Percentiles rank a stretch among this genome's conserved stretches.
These are phyloP conservation scores for Sugiyamaella novakii DNA, from an alignment of 1,139 yeast species.

Conservation along the genomic window DNA sequence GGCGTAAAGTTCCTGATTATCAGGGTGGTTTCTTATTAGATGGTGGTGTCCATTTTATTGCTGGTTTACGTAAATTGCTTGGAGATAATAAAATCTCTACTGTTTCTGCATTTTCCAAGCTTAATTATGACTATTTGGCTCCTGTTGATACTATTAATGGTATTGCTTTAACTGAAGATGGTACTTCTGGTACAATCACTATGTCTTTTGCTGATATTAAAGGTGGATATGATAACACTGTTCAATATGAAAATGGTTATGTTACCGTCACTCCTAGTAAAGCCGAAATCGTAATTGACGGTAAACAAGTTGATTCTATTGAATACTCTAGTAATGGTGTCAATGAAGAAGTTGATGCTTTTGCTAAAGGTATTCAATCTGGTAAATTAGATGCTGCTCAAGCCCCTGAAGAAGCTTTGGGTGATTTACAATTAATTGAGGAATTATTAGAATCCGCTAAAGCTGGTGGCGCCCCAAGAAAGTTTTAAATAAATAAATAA, in stretches of 20 bases:
- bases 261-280: slow-evolving; percentile 20
- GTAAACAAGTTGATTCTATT: slow-evolving; percentile 18
- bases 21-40: slow-evolving; percentile 36
- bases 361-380: slow-evolving; percentile 21
- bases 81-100: slow-evolving; percentile 25
- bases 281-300: slow-evolving; percentile 15
- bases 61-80: slow-evolving; percentile 28
- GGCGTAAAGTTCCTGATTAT: slow-evolving; percentile 34
- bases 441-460: slow-evolving; percentile 20
- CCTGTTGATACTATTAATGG: slow-evolving; percentile 30
- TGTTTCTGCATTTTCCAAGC: slow-evolving; percentile 23
- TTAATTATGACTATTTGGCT: slow-evolving; percentile 23
- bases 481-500: slow-evolving; percentile 11
- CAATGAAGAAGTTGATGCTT: slow-evolving; percentile 26
- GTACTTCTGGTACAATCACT: slow-evolving; percentile 27
- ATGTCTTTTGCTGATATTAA: slow-evolving; percentile 26
- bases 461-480: slow-evolving; percentile 22
- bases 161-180: slow-evolving; percentile 24
- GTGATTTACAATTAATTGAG: slow-evolving; percentile 24
- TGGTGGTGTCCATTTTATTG: slow-evolving; percentile 35
- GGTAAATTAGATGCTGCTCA: slow-evolving; percentile 25
- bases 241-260: slow-evolving; percentile 25
- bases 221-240: slow-evolving; percentile 25
- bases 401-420: slow-evolving; percentile 26
- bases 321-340: slow-evolving; percentile 22